phyloP scores from a whole-genome alignment of 495 filamentous ascomycete species.

The Lasiosphaeria miniovina region DNA sequence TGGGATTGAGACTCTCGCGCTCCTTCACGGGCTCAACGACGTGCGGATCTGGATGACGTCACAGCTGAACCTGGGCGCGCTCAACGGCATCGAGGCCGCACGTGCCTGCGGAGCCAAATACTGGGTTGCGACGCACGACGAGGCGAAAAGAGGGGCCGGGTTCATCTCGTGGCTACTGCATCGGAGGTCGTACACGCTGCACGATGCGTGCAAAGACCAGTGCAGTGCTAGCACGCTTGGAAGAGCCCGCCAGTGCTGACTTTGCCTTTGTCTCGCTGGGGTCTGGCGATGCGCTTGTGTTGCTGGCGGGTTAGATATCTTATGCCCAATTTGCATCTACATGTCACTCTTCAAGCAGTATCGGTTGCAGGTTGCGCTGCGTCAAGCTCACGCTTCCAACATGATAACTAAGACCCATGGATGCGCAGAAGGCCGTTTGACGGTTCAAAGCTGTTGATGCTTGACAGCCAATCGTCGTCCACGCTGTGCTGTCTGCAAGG shows the following conservation, averaged over 20 bases:
- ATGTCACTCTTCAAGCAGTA: too few species aligned
- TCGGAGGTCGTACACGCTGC: slow-evolving; percentile 40
- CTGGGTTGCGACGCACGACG: slow-evolving; percentile 59
- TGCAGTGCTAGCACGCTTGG: neutral
- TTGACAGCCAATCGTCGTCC: too few species aligned
- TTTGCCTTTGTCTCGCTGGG: slow-evolving; percentile 27
- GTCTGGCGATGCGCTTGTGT: slow-evolving; percentile 39
- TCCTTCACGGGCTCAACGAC: slow-evolving; percentile 57
- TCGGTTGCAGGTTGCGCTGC: too few species aligned
- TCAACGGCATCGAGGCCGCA: slow-evolving; percentile 51
- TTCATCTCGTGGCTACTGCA: slow-evolving; percentile 47
- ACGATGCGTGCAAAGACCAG: slow-evolving; percentile 33
- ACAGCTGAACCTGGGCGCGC: slow-evolving; percentile 54
- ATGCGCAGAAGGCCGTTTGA: too few species aligned
- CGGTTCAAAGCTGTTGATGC: too few species aligned
- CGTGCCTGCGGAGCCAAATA: slow-evolving; percentile 47
- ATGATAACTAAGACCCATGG: too few species aligned
- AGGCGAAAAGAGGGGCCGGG: slow-evolving; percentile 51
- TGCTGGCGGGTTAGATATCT: slow-evolving; percentile 3
- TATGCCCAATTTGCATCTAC: too few species aligned
- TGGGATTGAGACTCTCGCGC: slow-evolving; percentile 42
- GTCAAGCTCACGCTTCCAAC: too few species aligned
- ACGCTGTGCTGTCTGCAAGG: too few species aligned
- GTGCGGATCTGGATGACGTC: slow-evolving; percentile 41
- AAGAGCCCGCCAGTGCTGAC: slow-evolving; percentile 10